Evolutionary conservation across 2,329 filamentous ascomycete genomes (phyloP).

Genomic region (Chalara sp.): DNA sequence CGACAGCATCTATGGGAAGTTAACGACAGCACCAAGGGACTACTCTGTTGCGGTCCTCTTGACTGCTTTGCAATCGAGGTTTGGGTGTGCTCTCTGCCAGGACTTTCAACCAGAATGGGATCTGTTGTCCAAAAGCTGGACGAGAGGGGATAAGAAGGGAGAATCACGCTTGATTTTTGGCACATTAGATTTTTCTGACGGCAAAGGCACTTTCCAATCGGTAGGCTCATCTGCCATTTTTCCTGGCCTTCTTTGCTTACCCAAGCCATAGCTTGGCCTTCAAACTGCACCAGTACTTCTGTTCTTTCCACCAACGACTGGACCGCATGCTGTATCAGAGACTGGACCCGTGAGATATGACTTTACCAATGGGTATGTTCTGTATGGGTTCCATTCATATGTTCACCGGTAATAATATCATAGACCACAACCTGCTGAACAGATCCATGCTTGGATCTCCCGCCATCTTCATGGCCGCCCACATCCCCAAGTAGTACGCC

Average conservation of each 20-base stretch:
- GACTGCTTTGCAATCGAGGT: constrained; percentile 78
- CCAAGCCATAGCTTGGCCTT: constrained; percentile 64
- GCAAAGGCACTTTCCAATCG: constrained; percentile 78
- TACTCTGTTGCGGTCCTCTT: constrained; percentile 78
- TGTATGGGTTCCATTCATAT: constrained; percentile 4
- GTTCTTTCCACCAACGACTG: constrained; percentile 78
- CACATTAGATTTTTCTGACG: constrained; percentile 82
- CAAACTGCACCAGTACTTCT: constrained; percentile 91
- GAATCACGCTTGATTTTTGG: constrained; percentile 71
- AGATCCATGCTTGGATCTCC: constrained; percentile 70
- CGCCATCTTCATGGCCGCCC: constrained; percentile 73
- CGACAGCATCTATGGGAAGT: constrained; percentile 66
- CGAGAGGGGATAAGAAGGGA: constrained; percentile 70
- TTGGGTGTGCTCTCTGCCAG: constrained; percentile 77
- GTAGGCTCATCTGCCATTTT: constrained; percentile 39
- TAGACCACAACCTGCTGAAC: constrained; percentile 69
- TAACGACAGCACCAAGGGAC: constrained; percentile 74
- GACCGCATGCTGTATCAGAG: constrained; percentile 67
- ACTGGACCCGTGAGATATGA: constrained; percentile 72
- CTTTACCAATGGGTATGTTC: constrained; percentile 68
- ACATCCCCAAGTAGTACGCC: constrained; percentile 71
- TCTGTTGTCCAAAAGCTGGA: constrained; percentile 78
- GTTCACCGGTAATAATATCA: constrained; percentile 1
- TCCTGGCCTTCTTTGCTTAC: constrained; percentile 1
- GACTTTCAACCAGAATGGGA: constrained; percentile 96